These are phyloP conservation scores for Pythium monospermum DNA, from an alignment of 352 stramenopile species.

Conservation along the genomic window DNA sequence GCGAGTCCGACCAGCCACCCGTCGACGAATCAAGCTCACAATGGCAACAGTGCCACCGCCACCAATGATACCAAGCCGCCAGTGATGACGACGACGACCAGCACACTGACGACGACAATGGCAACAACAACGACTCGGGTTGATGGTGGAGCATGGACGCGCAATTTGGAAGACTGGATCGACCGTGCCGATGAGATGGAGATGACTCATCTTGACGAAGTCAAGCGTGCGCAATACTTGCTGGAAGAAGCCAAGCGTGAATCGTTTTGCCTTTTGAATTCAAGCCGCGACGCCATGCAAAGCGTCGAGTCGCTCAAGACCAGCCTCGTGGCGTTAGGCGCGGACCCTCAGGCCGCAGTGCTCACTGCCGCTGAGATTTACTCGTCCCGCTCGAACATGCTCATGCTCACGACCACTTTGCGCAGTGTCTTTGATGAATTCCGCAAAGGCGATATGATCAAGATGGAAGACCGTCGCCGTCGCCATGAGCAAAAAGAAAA, in stretches of 20 bases:
- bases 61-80: neutral
- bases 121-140: too few relatives aligned
- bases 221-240: slow-evolving; percentile 64
- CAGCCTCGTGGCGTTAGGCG: slow-evolving; percentile 62
- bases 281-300: slow-evolving; percentile 54
- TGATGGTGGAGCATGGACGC: too few relatives aligned
- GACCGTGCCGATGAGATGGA: slow-evolving; percentile 63
- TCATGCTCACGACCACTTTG: slow-evolving; percentile 61
- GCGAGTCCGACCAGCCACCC: slow-evolving; percentile 22
- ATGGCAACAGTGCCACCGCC: slow-evolving; percentile 3
- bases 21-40: slow-evolving; percentile 4
- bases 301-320: slow-evolving; percentile 57
- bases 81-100: slow-evolving; percentile 13
- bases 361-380: slow-evolving; percentile 76
- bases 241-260: slow-evolving; percentile 60
- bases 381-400: slow-evolving; percentile 76
- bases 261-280: slow-evolving; percentile 54
- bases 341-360: slow-evolving; percentile 56
- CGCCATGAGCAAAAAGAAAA: slow-evolving; percentile 52
- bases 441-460: slow-evolving; percentile 65
- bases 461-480: slow-evolving; percentile 65
- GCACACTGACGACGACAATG: slow-evolving; percentile 13
- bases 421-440: slow-evolving; percentile 67
- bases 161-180: slow-evolving; percentile 51
- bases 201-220: slow-evolving; percentile 67